A percentile compares a stretch with the other conserved stretches of the same genome.
phyloP scores from a whole-genome alignment of 2,329 filamentous ascomycete species.

The Purpureocillium lavendulum region DNA sequence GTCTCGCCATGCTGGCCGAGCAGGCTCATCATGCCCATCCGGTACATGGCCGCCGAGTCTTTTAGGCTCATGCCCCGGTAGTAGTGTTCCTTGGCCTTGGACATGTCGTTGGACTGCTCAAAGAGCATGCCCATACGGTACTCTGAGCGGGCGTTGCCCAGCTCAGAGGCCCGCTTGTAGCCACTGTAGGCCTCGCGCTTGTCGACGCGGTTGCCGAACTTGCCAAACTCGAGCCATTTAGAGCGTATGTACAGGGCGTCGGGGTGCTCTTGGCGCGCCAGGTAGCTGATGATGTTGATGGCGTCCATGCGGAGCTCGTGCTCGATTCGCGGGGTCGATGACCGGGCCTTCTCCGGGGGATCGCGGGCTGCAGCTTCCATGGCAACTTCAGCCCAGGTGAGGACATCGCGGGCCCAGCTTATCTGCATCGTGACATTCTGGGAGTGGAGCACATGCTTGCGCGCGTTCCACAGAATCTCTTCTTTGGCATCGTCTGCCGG shows the following conservation, averaged over 20 bases:
- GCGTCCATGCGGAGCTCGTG: conserved; percentile 84
- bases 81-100: conserved; percentile 88
- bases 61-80: conserved; percentile 67
- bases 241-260: conserved; percentile 90
- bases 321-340: conserved; percentile 77
- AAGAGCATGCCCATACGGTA: conserved; percentile 98
- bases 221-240: conserved; percentile 97
- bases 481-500: conserved; percentile 93
- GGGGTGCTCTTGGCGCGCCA: conserved; percentile 86
- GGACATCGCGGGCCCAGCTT: conserved; percentile 88
- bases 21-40: conserved; percentile 95
- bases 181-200: conserved; percentile 89
- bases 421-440: conserved; percentile 96
- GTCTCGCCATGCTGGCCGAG: conserved; percentile 86
- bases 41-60: conserved; percentile 80
- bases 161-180: conserved; percentile 78
- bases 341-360: conserved; percentile 41
- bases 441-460: conserved; percentile 77
- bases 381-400: conserved; percentile 80
- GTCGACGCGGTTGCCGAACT: conserved; percentile 83
- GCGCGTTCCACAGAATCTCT: conserved; percentile 75
- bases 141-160: conserved; percentile 80
- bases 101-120: conserved; percentile 86
- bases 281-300: conserved; percentile 82
- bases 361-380: conserved; percentile 69